Conservation (phyloP, 805 yeast genomes). For the Kurtzmaniella cleridarum region DNA sequence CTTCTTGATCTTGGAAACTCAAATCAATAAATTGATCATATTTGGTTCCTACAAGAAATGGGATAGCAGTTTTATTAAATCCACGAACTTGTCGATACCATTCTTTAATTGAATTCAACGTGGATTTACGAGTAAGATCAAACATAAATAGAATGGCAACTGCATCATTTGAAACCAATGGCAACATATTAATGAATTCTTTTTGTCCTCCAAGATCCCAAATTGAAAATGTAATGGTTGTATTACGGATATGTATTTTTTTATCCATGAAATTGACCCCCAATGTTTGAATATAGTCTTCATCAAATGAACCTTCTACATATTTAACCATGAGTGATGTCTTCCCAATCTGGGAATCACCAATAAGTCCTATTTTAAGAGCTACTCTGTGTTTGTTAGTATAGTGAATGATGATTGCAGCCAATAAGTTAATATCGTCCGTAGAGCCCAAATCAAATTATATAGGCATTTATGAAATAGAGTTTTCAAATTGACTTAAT, state of each 20-base stretch:
- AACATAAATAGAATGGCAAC: constrained; percentile 85
- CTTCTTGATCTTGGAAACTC: constrained; percentile 75
- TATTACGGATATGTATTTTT: constrained; percentile 73
- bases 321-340: constrained; percentile 95
- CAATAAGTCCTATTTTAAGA: constrained; percentile 85
- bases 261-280: constrained; percentile 96
- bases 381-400: constrained; percentile 43
- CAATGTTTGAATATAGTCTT: constrained; percentile 85
- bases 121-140: constrained; percentile 81
- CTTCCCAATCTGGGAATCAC: constrained; percentile 95
- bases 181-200: constrained; percentile 93
- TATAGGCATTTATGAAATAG: background rate
- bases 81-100: constrained; percentile 94
- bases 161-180: constrained; percentile 86
- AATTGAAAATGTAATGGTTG: constrained; percentile 83
- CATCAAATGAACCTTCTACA: constrained; percentile 91
- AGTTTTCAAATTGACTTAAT: background rate
- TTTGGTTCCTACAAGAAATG: constrained; percentile 88
- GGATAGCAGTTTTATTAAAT: constrained; percentile 84
- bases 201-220: constrained; percentile 97
- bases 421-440: no score
- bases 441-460: no score
- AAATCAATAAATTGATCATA: constrained; percentile 81
- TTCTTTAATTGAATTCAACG: constrained; percentile 82
- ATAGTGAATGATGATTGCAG: background rate